Evolutionary conservation across 2,329 filamentous ascomycete species (phyloP).

Genomic region (Endoconidiophora laricicola): DNA sequence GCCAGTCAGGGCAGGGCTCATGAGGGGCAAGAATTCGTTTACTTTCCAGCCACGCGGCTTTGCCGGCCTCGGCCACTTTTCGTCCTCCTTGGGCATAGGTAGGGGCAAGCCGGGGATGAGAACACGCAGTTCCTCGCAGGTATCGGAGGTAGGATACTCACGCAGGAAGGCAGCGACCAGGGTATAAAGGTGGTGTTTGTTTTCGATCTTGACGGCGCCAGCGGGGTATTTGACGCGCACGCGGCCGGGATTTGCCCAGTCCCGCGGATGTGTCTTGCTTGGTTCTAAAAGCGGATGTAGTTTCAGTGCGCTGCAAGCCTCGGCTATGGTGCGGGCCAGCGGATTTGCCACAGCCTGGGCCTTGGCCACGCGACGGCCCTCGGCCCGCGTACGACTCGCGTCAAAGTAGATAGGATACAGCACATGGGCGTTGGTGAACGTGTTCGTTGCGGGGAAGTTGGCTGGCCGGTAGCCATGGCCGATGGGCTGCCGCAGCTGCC

Average conservation of each 20-base stretch:
- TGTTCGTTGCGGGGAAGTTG: slow-evolving; percentile 28
- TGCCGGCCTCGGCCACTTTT: slow-evolving; percentile 53
- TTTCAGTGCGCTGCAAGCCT: slow-evolving; percentile 60
- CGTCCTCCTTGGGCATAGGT: slow-evolving; percentile 42
- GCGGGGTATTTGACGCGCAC: slow-evolving; percentile 63
- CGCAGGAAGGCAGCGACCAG: slow-evolving; percentile 63
- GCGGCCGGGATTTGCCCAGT: slow-evolving; percentile 92
- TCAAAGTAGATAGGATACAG: slow-evolving; percentile 97
- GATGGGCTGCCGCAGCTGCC: neutral
- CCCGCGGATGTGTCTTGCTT: slow-evolving; percentile 82
- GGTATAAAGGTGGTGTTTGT: slow-evolving; percentile 75
- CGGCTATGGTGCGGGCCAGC: slow-evolving; percentile 73
- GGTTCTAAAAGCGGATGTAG: slow-evolving; percentile 71
- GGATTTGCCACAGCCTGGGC: slow-evolving; percentile 67
- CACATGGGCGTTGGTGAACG: slow-evolving; percentile 66
- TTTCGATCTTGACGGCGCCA: slow-evolving; percentile 35
- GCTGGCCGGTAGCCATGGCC: slow-evolving; percentile 18
- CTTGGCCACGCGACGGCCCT: slow-evolving; percentile 64
- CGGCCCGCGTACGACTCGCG: slow-evolving; percentile 50
- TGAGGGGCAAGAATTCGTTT: slow-evolving; percentile 63
- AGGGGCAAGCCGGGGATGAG: slow-evolving; percentile 55
- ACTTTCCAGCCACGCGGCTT: slow-evolving; percentile 88
- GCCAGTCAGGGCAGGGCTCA: slow-evolving; percentile 77
- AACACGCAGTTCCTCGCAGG: slow-evolving; percentile 49
- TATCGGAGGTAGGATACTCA: slow-evolving; percentile 59